These are phyloP conservation scores for Erodium moschatum DNA, from an alignment of 441 rosid genomes.

Conservation along the genomic window DNA sequence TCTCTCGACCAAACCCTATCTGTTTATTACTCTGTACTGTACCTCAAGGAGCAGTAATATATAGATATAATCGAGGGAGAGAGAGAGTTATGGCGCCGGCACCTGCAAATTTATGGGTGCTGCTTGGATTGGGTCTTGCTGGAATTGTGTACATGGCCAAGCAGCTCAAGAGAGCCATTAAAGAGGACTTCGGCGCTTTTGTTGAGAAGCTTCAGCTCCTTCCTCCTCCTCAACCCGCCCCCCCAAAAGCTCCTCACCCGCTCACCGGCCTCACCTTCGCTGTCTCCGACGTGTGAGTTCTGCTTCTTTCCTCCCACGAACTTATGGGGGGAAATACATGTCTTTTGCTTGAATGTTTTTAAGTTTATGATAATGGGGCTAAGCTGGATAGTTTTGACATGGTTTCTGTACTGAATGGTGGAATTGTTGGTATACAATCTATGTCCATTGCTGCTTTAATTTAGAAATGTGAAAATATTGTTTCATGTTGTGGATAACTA, in stretches of 20 bases:
- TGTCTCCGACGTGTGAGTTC: conserved; percentile 67
- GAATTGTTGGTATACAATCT: neutral
- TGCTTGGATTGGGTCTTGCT: conserved; percentile 81
- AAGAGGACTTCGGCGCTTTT: conserved; percentile 89
- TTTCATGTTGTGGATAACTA: neutral
- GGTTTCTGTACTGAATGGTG: neutral
- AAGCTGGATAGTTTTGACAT: neutral
- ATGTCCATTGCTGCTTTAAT: neutral
- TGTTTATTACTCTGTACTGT: neutral
- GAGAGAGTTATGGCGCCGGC: conserved; percentile 41
- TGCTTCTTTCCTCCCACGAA: conserved; percentile 5
- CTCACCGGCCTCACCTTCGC: conserved; percentile 78
- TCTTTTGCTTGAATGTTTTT: neutral
- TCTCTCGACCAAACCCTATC: neutral
- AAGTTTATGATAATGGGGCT: neutral
- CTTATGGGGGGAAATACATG: neutral
- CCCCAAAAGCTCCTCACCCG: conserved; percentile 96
- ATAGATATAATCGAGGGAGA: neutral
- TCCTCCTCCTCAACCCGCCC: conserved; percentile 99
- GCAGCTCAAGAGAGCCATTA: conserved; percentile 51
- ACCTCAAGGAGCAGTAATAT: neutral
- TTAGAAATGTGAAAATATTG: neutral
- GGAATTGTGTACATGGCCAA: conserved; percentile 56
- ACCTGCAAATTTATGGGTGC: conserved; percentile 75
- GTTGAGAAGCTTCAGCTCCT: conserved; percentile 60